A percentile compares a stretch with the other conserved stretches of the same genome.
Conservation (phyloP, 495 filamentous ascomycete species). For the Hyphodiscus hymeniophilus region DNA sequence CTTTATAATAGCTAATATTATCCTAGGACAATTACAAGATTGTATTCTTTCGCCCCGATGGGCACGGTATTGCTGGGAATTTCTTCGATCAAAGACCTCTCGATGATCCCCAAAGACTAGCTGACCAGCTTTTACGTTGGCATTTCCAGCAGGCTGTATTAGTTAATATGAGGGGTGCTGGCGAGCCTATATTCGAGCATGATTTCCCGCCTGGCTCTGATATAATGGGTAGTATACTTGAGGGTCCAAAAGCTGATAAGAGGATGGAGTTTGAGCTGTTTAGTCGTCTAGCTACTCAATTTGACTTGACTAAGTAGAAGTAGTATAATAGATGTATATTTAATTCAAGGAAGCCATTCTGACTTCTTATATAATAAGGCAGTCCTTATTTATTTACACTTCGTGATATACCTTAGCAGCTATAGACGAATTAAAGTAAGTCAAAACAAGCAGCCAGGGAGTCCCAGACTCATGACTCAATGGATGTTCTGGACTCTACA, state of each 20-base stretch:
- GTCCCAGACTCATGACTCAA: too few relatives aligned
- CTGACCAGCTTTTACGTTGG: conserved; percentile 32
- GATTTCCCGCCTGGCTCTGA: conserved; percentile 34
- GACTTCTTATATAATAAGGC: too few relatives aligned
- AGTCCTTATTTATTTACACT: too few relatives aligned
- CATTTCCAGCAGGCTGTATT: conserved; percentile 35
- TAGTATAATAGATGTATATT: too few relatives aligned
- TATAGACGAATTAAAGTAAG: too few relatives aligned
- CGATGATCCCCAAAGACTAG: conserved; percentile 25
- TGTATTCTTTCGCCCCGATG: conserved; percentile 24
- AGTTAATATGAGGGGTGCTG: conserved; percentile 29
- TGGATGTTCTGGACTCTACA: too few relatives aligned
- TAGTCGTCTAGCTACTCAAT: conserved; percentile 21
- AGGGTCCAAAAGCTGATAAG: conserved; percentile 25
- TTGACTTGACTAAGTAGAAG: not conserved
- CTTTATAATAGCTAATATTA: conserved; percentile 14
- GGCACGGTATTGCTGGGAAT: conserved; percentile 24
- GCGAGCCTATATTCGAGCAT: conserved; percentile 32
- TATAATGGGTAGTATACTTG: conserved; percentile 29
- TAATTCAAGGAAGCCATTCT: too few relatives aligned
- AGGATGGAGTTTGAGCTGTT: conserved; percentile 33
- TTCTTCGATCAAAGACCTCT: conserved; percentile 28
- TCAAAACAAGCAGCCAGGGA: too few relatives aligned
- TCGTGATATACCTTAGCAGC: too few relatives aligned
- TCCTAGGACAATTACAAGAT: conserved; percentile 30